phyloP scores from a whole-genome alignment of 768 basidiomycete genomes.

The Russula olivacea region DNA sequence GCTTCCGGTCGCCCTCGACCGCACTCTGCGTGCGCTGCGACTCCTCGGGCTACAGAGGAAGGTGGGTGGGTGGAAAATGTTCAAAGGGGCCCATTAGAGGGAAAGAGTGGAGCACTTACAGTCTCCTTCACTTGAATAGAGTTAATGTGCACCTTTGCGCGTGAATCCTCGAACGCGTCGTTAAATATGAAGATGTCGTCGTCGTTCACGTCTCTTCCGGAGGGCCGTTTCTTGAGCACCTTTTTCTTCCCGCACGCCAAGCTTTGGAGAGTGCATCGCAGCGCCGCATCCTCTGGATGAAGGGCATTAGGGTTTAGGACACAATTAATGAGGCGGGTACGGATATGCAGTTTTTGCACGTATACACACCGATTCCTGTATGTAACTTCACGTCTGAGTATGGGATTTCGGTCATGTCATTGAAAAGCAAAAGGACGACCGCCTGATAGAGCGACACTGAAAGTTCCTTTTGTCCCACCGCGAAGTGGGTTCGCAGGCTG shows the following conservation, averaged over 20 bases:
- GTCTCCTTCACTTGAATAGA: conserved; percentile 93
- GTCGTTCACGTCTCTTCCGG: conserved; percentile 69
- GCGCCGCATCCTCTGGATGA: conserved; percentile 56
- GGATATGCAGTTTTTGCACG: neutral
- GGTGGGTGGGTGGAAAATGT: neutral
- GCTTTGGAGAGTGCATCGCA: conserved; percentile 85
- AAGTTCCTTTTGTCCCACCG: conserved; percentile 70
- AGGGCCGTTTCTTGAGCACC: conserved; percentile 75
- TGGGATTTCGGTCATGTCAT: conserved; percentile 52
- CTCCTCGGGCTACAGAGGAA: conserved; percentile 67
- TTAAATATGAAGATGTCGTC: conserved; percentile 80
- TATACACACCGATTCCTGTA: conserved; percentile 63
- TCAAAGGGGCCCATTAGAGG: neutral
- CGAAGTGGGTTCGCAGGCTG: conserved; percentile 66
- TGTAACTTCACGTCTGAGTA: conserved; percentile 63
- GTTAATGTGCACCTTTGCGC: conserved; percentile 83
- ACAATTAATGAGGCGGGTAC: neutral
- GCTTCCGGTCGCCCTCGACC: conserved; percentile 82
- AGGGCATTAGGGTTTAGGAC: conserved; percentile 24
- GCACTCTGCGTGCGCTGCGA: conserved; percentile 71
- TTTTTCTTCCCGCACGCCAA: conserved; percentile 88
- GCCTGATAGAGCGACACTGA: conserved; percentile 89
- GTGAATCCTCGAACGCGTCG: conserved; percentile 70
- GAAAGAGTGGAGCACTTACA: conserved; percentile 41
- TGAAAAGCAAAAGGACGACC: conserved; percentile 81